phyloP scores from a whole-genome alignment of 768 basidiomycete species.

The Russula olivacea region DNA sequence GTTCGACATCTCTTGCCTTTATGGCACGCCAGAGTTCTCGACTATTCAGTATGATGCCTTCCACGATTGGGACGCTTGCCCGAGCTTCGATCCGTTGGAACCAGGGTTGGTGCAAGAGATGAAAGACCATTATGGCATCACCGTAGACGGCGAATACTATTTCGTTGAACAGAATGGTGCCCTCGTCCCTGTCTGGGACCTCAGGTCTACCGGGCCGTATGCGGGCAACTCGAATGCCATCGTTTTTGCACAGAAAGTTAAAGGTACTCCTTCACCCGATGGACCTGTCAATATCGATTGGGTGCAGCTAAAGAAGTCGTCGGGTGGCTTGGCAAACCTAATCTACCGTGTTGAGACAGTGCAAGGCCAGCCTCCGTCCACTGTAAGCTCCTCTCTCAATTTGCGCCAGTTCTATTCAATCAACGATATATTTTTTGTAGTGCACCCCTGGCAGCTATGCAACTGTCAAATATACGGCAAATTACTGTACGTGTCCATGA shows the following conservation, averaged over 20 bases:
- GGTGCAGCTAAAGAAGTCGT: slow-evolving; percentile 2
- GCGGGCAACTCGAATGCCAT: slow-evolving; percentile 8
- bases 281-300: slow-evolving; percentile 12
- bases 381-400: slow-evolving; percentile 2
- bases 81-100: background rate
- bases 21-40: background rate
- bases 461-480: slow-evolving; percentile 17
- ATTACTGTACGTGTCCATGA: slow-evolving; percentile 17
- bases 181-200: slow-evolving; percentile 15
- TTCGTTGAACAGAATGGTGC: slow-evolving; percentile 5
- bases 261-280: slow-evolving; percentile 6
- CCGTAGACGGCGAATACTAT: slow-evolving; percentile 15
- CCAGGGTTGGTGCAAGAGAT: background rate
- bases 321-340: slow-evolving; percentile 2
- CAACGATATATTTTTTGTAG: background rate
- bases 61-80: background rate
- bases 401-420: background rate
- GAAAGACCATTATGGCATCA: background rate
- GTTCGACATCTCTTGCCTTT: slow-evolving; percentile 18
- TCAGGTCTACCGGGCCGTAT: slow-evolving; percentile 8
- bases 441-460: slow-evolving; percentile 6
- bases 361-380: slow-evolving; percentile 14
- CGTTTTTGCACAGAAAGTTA: slow-evolving; percentile 10
- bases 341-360: slow-evolving; percentile 19
- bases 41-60: background rate